These are phyloP conservation scores for Arabidopsis hybrid DNA, from an alignment of 441 rosid genomes.

Conservation along the genomic window DNA sequence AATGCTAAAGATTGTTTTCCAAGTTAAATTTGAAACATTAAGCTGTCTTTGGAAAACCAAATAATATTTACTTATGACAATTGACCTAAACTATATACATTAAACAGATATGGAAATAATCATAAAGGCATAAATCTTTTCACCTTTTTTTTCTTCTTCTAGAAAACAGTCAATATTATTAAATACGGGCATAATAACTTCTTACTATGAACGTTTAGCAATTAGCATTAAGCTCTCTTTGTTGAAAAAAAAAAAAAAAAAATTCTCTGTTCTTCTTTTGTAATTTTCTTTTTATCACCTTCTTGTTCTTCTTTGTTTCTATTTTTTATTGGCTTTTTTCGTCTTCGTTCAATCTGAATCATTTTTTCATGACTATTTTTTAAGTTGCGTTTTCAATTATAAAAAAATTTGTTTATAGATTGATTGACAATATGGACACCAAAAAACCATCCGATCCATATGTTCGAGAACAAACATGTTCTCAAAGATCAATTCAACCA, in stretches of 20 bases:
- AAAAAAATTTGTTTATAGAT: not conserved
- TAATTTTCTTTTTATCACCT: not conserved
- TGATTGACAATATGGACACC: constrained; percentile 28
- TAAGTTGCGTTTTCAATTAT: not conserved
- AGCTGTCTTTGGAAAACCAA: not conserved
- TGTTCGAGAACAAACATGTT: constrained; percentile 17
- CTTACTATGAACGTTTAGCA: not conserved
- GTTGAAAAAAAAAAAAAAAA: not conserved
- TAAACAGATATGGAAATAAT: not conserved
- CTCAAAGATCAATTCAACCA: constrained; percentile 27
- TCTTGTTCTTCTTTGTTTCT: not conserved
- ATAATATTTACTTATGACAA: not conserved
- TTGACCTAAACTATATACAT: constrained; percentile 7
- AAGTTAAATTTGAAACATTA: not conserved
- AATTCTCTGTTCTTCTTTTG: not conserved
- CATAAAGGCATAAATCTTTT: not conserved
- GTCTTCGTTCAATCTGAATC: not conserved
- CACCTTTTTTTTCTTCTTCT: not conserved
- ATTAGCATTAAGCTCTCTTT: not conserved
- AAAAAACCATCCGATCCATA: constrained; percentile 25
- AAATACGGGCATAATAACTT: too few relatives aligned
- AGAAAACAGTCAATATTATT: too few relatives aligned
- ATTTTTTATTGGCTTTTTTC: not conserved
- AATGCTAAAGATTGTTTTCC: constrained; percentile 7
- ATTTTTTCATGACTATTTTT: constrained; percentile 11